These are phyloP conservation scores for Coemansia sp. DNA, from an alignment of 192 early-diverging fungal species.

Conservation along the genomic window DNA sequence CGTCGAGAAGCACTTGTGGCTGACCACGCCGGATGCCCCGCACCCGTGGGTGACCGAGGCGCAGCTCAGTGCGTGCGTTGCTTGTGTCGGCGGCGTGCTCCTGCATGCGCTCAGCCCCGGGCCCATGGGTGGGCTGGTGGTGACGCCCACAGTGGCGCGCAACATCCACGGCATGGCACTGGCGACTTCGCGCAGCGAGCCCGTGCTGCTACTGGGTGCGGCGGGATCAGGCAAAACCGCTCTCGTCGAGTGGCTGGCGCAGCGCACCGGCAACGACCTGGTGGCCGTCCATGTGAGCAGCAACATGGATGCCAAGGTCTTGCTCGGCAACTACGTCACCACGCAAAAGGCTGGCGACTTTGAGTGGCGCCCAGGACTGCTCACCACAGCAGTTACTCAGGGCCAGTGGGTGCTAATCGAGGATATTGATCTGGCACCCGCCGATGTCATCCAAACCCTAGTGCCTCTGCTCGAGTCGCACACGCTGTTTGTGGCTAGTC, in stretches of 20 bases:
- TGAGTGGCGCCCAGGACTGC: constrained; percentile 90
- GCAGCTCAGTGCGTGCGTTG: constrained; percentile 32
- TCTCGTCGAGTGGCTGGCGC: constrained; percentile 85
- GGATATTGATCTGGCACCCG: constrained; percentile 94
- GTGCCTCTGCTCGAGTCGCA: constrained; percentile 90
- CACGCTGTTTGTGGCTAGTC: constrained; percentile 84
- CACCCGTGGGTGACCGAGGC: constrained; percentile 24
- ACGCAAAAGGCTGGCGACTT: constrained; percentile 92
- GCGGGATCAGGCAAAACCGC: constrained; percentile 89
- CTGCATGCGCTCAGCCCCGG: constrained; percentile 35
- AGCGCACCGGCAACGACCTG: constrained; percentile 74
- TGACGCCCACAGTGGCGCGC: constrained; percentile 72
- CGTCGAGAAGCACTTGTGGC: constrained; percentile 14
- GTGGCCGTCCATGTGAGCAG: constrained; percentile 95
- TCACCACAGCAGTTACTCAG: constrained; percentile 85
- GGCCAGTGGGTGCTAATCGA: constrained; percentile 97
- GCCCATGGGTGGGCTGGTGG: constrained; percentile 56
- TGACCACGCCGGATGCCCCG: not conserved
- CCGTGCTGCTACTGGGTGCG: constrained; percentile 83
- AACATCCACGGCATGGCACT: constrained; percentile 83
- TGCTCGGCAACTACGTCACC: constrained; percentile 94
- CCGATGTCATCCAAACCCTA: constrained; percentile 89
- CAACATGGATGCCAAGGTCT: constrained; percentile 92
- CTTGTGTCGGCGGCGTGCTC: constrained; percentile 45
- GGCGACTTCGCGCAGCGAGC: constrained; percentile 81